A percentile compares a stretch with the other conserved stretches of the same genome.
Conservation (phyloP, 306 rosid species). For the Elaeagnus macrophylla region DNA sequence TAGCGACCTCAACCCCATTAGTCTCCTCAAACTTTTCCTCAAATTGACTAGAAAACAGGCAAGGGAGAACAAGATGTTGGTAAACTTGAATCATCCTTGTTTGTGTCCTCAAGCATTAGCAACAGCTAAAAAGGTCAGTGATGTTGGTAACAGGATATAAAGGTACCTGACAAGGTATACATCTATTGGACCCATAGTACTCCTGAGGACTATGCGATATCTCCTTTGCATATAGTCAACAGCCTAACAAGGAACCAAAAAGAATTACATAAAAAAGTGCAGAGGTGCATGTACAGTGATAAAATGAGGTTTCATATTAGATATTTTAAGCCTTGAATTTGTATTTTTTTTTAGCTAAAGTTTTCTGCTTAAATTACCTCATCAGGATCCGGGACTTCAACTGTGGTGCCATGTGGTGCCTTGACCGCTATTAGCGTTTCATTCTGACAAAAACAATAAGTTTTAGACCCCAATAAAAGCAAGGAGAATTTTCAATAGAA, state of each 20-base stretch:
- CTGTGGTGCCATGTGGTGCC: constrained; percentile 96
- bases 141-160: constrained; percentile 11
- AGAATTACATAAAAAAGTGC: constrained; percentile 22
- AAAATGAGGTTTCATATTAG: constrained; percentile 3
- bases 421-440: constrained; percentile 94
- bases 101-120: constrained; percentile 5
- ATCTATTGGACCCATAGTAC: constrained; percentile 96
- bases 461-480: constrained; percentile 9
- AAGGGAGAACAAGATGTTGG: constrained; percentile 12
- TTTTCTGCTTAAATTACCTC: constrained; percentile 49
- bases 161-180: constrained; percentile 93
- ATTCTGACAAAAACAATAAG: constrained; percentile 44
- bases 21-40: constrained; percentile 93
- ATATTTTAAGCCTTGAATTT: not conserved
- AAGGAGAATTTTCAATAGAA: constrained; percentile 5
- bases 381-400: constrained; percentile 98
- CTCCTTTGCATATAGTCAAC: constrained; percentile 94
- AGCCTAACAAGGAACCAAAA: constrained; percentile 42
- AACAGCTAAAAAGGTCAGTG: constrained; percentile 10
- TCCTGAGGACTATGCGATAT: constrained; percentile 87
- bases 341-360: too few species aligned
- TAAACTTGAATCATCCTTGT: constrained; percentile 10
- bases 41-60: constrained; percentile 57
- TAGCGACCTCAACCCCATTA: constrained; percentile 52
- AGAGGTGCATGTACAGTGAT: not conserved